These are phyloP conservation scores for Nicotiana rustica DNA, from an alignment of 305 asterid genomes.

Conservation along the genomic window DNA sequence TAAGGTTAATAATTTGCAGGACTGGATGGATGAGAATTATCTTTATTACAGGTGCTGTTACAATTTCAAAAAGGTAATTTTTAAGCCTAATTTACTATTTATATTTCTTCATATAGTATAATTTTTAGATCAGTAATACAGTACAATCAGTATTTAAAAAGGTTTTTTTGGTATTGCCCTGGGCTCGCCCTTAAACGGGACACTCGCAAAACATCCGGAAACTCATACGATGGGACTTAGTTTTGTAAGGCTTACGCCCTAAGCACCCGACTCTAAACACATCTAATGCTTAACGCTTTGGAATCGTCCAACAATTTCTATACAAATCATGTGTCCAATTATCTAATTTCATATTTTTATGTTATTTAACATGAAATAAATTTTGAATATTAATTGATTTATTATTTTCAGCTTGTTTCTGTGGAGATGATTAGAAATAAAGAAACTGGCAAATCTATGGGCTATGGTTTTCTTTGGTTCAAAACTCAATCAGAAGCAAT, in stretches of 20 bases:
- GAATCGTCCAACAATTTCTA: too few species aligned
- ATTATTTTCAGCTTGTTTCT: conserved; percentile 38
- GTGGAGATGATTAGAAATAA: conserved; percentile 32
- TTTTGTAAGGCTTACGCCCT: too few species aligned
- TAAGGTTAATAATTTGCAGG: conserved; percentile 40
- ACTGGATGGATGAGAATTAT: conserved; percentile 64
- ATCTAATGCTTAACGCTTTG: too few species aligned
- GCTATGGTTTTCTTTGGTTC: conserved; percentile 44
- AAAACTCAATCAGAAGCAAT: conserved; percentile 25
- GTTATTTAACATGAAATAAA: background rate
- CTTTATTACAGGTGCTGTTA: conserved; percentile 52
- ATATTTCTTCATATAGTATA: background rate
- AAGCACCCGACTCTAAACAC: too few species aligned
- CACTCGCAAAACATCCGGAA: too few species aligned
- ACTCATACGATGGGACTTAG: too few species aligned
- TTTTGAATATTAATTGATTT: background rate
- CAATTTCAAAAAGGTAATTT: conserved; percentile 38
- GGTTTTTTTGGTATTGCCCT: too few species aligned
- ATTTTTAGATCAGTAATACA: background rate
- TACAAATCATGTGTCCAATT: background rate
- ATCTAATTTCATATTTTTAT: background rate
- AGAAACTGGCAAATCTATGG: conserved; percentile 6
- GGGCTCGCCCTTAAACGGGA: too few species aligned
- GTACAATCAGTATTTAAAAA: background rate
- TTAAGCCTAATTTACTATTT: background rate